Conservation (phyloP, 129 eudicot species). For the Rutidosis leptorrhynchoides region DNA sequence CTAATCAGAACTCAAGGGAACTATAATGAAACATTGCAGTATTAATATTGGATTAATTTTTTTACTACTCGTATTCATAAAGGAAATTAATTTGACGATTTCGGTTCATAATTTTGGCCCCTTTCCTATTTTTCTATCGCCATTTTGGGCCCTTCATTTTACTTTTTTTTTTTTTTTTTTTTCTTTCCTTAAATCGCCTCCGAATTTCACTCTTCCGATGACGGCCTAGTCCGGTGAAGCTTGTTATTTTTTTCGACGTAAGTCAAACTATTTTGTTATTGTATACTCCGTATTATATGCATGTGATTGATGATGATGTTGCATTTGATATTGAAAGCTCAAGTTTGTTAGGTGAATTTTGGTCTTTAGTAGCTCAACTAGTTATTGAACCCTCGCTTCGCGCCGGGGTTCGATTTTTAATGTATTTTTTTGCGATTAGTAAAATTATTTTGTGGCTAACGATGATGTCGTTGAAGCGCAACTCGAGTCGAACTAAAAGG, state of each 20-base stretch:
- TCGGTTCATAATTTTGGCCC: conserved; percentile 3
- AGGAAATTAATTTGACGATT: conserved; percentile 28
- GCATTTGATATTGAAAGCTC: conserved; percentile 25
- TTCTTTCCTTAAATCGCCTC: conserved; percentile 24
- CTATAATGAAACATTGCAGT: too few species aligned
- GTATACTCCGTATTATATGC: not conserved
- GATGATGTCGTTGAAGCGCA: too few species aligned
- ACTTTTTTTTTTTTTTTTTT: too few species aligned
- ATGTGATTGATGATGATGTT: conserved; percentile 19
- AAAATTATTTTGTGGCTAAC: too few species aligned
- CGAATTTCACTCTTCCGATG: conserved; percentile 28
- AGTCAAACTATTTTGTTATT: conserved; percentile 11
- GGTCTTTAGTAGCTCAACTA: not conserved
- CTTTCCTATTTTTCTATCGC: conserved; percentile 23
- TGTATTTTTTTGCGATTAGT: too few species aligned
- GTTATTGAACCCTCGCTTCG: too few species aligned
- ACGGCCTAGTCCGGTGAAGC: conserved; percentile 24
- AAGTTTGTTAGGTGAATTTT: conserved; percentile 19
- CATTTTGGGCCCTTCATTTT: conserved; percentile 31
- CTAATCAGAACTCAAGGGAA: too few species aligned
- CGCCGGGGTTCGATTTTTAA: too few species aligned
- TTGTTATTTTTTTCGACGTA: conserved; percentile 13
- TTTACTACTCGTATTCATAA: too few species aligned
- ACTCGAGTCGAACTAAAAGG: too few species aligned
- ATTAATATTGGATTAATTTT: too few species aligned